phyloP scores from a whole-genome alignment of 495 filamentous ascomycete species.

The Friedmanniomyces simplex region DNA sequence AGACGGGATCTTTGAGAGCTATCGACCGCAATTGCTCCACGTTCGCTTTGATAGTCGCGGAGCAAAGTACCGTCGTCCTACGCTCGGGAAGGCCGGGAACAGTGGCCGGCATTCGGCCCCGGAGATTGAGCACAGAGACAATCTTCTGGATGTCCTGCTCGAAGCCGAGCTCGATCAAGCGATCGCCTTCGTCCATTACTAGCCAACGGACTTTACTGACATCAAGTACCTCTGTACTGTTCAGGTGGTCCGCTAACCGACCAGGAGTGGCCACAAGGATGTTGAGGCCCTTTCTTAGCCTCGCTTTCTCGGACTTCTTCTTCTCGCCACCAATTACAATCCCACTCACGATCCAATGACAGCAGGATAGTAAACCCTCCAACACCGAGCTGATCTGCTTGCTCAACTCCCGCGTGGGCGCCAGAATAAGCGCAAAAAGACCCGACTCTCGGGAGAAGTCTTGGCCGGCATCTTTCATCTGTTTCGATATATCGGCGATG shows the following conservation, averaged over 20 bases:
- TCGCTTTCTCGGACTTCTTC: conserved; percentile 92
- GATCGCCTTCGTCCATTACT: conserved; percentile 88
- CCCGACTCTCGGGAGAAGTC: conserved; percentile 60
- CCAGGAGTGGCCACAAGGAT: conserved; percentile 93
- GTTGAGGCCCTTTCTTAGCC: conserved; percentile 84
- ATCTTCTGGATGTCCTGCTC: conserved; percentile 79
- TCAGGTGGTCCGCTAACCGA: conserved; percentile 76
- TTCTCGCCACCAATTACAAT: conserved; percentile 94
- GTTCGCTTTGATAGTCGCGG: conserved; percentile 93
- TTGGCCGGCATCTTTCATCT: conserved; percentile 35
- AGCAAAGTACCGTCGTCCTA: conserved; percentile 84
- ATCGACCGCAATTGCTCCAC: conserved; percentile 87
- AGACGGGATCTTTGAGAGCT: conserved; percentile 83
- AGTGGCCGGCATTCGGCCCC: conserved; percentile 33
- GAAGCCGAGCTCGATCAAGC: conserved; percentile 94
- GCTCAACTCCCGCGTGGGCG: conserved; percentile 84
- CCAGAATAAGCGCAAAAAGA: conserved; percentile 81
- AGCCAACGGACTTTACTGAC: conserved; percentile 87
- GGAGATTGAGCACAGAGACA: conserved; percentile 58
- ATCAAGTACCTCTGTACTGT: conserved; percentile 80
- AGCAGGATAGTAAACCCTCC: conserved; percentile 68
- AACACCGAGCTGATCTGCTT: conserved; percentile 84
- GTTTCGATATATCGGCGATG: conserved; percentile 60
- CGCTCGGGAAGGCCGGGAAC: conserved; percentile 52
- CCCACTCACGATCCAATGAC: conserved; percentile 80